Percentiles rank a stretch among this genome's conserved stretches.
Evolutionary conservation across 352 stramenopile genomes (phyloP).

Genomic region (Phytophthora uliginosa): DNA sequence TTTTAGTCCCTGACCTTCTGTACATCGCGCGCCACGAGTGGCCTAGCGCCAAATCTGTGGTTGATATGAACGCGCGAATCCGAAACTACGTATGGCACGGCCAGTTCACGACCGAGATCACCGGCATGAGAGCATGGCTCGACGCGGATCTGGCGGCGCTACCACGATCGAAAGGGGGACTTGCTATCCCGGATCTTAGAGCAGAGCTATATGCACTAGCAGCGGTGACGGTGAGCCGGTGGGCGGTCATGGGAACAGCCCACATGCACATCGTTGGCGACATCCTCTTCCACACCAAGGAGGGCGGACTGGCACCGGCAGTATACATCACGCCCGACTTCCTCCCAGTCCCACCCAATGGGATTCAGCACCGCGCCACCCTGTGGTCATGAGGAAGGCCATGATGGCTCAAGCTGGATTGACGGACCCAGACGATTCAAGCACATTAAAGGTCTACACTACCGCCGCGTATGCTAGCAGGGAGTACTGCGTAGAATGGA

Average conservation of each 20-base stretch:
- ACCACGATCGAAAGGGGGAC: background rate
- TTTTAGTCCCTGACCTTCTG: background rate
- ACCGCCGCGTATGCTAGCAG: background rate
- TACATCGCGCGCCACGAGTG: constrained; percentile 2
- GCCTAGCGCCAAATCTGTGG: background rate
- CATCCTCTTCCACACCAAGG: background rate
- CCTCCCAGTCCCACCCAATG: background rate
- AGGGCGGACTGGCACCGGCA: background rate
- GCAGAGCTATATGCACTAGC: constrained; percentile 2
- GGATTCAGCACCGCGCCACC: background rate
- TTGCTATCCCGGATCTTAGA: background rate
- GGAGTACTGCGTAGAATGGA: background rate
- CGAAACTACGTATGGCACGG: constrained; percentile 8
- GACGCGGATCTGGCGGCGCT: constrained; percentile 1
- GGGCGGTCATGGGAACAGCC: background rate
- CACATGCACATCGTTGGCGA: background rate
- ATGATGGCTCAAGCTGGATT: background rate
- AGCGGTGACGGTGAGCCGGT: background rate
- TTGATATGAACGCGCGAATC: background rate
- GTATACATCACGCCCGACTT: background rate
- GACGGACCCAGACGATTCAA: background rate
- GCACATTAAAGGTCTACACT: background rate
- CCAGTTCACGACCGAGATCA: background rate
- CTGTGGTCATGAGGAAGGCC: background rate
- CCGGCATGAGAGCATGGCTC: background rate